phyloP scores from a whole-genome alignment of 2,329 filamentous ascomycete genomes.

The Cercospora janseana region DNA sequence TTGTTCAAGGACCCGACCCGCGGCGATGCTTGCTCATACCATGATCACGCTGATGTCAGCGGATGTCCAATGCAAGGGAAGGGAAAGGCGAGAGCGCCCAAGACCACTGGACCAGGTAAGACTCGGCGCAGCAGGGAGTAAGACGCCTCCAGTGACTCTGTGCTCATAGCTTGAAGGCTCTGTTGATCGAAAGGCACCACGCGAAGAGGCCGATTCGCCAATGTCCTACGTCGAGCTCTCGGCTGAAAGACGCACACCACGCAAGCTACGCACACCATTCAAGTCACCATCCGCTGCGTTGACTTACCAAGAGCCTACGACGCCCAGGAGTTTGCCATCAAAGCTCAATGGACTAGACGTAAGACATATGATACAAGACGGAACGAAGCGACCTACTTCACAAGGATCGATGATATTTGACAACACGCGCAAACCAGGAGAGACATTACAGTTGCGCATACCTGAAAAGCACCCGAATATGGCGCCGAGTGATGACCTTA shows the following conservation, averaged over 20 bases:
- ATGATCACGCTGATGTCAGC: slow-evolving; percentile 47
- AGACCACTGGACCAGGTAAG: slow-evolving; percentile 20
- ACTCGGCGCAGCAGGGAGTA: not conserved
- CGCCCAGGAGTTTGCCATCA: not conserved
- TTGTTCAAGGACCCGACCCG: slow-evolving; percentile 54
- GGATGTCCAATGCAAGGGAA: slow-evolving; percentile 24
- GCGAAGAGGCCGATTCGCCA: slow-evolving; percentile 1
- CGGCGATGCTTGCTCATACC: slow-evolving; percentile 49
- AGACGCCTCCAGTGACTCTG: slow-evolving; percentile 6
- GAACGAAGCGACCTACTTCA: not conserved
- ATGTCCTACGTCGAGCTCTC: slow-evolving; percentile 21
- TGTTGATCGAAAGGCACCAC: not conserved
- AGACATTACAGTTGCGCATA: slow-evolving; percentile 6
- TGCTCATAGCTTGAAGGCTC: slow-evolving; percentile 28
- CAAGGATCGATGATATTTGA: not conserved
- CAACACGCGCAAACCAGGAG: not conserved
- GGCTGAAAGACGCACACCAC: slow-evolving; percentile 27
- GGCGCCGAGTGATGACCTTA: not conserved
- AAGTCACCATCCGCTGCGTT: not conserved
- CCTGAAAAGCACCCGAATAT: not conserved
- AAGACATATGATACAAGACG: not conserved
- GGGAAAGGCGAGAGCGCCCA: slow-evolving; percentile 18
- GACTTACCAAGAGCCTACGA: not conserved
- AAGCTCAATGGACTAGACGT: slow-evolving; percentile 13
- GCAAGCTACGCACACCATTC: slow-evolving; percentile 24